Percentiles rank a stretch among this genome's conserved stretches.
These are phyloP conservation scores for Solanum etuberosum DNA, from an alignment of 257 asterid species.

Conservation along the genomic window DNA sequence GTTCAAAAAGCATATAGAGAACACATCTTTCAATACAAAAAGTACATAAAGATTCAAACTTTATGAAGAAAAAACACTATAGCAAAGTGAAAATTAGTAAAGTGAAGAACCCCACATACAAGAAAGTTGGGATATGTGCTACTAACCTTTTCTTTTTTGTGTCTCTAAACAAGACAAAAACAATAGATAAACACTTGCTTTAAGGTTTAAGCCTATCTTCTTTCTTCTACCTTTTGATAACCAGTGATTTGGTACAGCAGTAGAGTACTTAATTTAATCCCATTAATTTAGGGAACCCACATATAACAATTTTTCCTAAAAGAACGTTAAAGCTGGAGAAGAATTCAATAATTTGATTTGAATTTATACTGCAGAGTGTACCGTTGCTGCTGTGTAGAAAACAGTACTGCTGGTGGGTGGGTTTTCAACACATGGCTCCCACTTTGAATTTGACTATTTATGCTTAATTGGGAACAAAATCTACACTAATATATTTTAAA, in stretches of 20 bases:
- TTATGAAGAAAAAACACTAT: not conserved
- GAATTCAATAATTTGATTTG: not conserved
- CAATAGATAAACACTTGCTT: not conserved
- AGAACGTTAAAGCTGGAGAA: not conserved
- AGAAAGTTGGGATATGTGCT: not conserved
- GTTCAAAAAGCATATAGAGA: slow-evolving; percentile 35
- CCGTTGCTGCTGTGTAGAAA: not conserved
- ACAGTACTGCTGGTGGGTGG: not conserved
- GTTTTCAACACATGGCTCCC: not conserved
- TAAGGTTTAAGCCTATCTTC: not conserved
- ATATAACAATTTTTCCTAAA: not conserved
- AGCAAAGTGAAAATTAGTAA: not conserved
- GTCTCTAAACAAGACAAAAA: not conserved
- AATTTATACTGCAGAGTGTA: not conserved
- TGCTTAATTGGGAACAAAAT: not conserved
- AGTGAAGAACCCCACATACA: not conserved
- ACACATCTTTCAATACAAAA: slow-evolving; percentile 24
- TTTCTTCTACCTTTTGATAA: not conserved
- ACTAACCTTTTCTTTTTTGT: not conserved
- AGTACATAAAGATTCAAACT: not conserved
- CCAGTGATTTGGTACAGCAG: not conserved
- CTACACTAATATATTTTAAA: not conserved
- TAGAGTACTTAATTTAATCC: not conserved
- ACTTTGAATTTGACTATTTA: not conserved
- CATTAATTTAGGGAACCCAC: not conserved